These are phyloP conservation scores for Diaporthe ampelina DNA, from an alignment of 2,329 filamentous ascomycete species.

Conservation along the genomic window DNA sequence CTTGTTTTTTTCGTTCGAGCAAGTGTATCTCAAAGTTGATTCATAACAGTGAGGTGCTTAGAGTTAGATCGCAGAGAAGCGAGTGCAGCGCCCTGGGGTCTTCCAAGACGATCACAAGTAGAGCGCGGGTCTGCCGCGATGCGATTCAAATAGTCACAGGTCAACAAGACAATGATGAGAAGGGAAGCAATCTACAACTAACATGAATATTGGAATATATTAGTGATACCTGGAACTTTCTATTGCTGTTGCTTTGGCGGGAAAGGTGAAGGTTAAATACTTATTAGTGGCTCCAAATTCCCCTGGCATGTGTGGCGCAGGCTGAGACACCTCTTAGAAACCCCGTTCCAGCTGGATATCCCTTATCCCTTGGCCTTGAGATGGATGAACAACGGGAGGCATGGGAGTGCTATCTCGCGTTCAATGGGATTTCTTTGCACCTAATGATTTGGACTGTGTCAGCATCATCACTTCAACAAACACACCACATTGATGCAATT, in stretches of 20 bases:
- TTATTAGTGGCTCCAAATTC: not conserved
- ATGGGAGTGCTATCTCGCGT: not conserved
- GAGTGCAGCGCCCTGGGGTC: not conserved
- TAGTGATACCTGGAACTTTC: not conserved
- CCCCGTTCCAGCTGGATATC: not conserved
- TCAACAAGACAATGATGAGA: not conserved
- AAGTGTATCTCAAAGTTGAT: not conserved
- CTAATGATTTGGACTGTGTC: too few relatives aligned
- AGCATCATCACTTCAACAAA: not conserved
- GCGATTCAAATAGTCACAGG: not conserved
- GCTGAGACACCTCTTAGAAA: not conserved
- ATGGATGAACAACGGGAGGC: not conserved
- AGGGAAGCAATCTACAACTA: not conserved
- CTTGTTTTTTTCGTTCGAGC: accelerated
- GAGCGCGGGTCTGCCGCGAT: too few relatives aligned
- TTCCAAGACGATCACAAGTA: not conserved
- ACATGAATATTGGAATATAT: not conserved
- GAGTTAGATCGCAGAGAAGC: not conserved
- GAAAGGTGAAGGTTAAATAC: too few relatives aligned
- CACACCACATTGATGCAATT: not conserved
- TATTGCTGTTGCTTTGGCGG: not conserved
- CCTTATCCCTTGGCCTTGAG: not conserved
- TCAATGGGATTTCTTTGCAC: too few relatives aligned
- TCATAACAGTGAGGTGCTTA: not conserved
- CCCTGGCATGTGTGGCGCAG: not conserved